Evolutionary conservation across 345 rosid genomes (phyloP), one percentile per base, ranked within the genome.

Genomic region (Firmiana major): DNA sequence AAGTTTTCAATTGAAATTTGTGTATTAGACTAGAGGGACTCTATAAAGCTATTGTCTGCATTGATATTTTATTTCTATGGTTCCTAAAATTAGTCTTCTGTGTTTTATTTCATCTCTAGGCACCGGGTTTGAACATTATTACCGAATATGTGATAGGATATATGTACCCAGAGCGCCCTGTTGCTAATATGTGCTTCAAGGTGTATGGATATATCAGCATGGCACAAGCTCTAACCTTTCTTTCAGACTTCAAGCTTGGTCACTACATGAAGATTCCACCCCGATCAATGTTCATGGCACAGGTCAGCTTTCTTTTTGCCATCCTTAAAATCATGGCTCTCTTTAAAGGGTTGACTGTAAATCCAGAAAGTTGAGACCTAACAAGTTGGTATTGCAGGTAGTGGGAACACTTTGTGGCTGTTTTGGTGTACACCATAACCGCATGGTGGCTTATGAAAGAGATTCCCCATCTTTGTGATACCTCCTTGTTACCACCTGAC

Each of bases 231-330:
- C 76, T 92, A 17, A 85, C 89, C 58, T 94, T 94, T 74, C 59
- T 94, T 21, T 38, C 65, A 7, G 98, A 94, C 83, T 92, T 94
- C 65, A 94, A 94, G 81, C 93, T 92, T 16, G 97, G 95, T 22
- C 97, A 88, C 75, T 94, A 94, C 89, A 94, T 92, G 98, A 94
- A 94, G 85, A 92, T 94, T 62, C 98, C 95, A 2, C 98, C 98
- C 1, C 82, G 91, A 81, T 79, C 92, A 5, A 94, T 94, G 98
- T 94, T 88, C 88, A 79, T 87, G 86, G 94, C 93, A 71, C 98
- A 93, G 91, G 93, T 86, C 9, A 76, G 81, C 71, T 59, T 38
- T 15, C 45, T 34, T 17, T 31, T 24, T 31, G 21, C 43, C 2
- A 71, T 15, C 43, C 43, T 6, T n/a, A 49, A 43, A 28, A 26